Conservation (phyloP, 169 alveolate species). For the Plasmodium malariae region DNA sequence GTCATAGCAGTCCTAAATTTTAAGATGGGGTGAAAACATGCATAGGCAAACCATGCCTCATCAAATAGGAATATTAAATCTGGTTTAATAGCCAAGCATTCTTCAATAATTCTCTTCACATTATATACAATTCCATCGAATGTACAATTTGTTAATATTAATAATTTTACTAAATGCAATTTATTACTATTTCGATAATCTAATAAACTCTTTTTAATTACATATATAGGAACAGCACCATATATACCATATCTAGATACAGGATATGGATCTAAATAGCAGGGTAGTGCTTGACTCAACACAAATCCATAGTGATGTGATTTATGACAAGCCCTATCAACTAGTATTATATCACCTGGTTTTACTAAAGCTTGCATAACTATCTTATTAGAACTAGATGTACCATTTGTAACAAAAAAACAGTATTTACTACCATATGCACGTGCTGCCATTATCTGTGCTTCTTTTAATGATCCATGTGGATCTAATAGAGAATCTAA, state of each 20-base stretch:
- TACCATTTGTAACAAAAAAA: conserved; percentile 84
- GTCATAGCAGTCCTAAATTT: conserved; percentile 82
- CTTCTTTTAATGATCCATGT: conserved; percentile 83
- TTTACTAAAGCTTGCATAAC: conserved; percentile 81
- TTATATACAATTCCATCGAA: conserved; percentile 84
- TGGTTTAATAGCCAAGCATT: conserved; percentile 80
- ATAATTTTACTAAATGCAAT: conserved; percentile 59
- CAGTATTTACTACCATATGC: conserved; percentile 81
- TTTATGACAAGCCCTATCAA: conserved; percentile 84
- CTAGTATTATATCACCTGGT: conserved; percentile 83
- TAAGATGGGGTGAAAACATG: conserved; percentile 82
- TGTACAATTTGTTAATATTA: conserved; percentile 81
- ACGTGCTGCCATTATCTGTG: conserved; percentile 82
- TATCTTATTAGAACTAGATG: conserved; percentile 83
- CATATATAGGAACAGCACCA: conserved; percentile 81
- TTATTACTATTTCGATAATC: conserved; percentile 77
- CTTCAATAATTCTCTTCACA: conserved; percentile 81
- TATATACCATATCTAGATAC: conserved; percentile 80
- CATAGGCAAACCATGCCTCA: conserved; percentile 86
- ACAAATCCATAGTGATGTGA: conserved; percentile 84
- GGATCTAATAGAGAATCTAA: conserved; percentile 83
- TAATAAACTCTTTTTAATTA: conserved; percentile 76
- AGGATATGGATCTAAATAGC: conserved; percentile 83
- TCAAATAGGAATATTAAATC: conserved; percentile 80
- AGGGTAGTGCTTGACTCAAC: conserved; percentile 79